Evolutionary conservation across 176 grass and related monocot genomes (phyloP), one percentile per base, ranked within the genome.

Genomic region (Carex parvula): DNA sequence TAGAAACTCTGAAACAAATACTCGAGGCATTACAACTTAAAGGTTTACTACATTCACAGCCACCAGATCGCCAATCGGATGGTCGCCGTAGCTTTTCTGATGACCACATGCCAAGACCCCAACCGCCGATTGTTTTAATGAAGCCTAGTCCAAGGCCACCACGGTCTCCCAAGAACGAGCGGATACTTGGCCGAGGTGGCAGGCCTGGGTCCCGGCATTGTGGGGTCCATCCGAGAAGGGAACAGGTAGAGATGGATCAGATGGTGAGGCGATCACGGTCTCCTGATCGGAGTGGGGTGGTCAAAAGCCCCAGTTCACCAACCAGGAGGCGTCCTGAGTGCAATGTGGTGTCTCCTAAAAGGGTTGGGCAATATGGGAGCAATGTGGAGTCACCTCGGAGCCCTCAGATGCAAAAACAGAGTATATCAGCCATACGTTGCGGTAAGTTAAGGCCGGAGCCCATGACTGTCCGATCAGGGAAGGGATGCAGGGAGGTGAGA

Each of bases 1-100:
- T 94, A 56, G 97, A 99, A 89, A 99, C 97, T 2, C 80, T 99
- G 2, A 99, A 95, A 86, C 97, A 99, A 68, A 88, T 96, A 60
- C 50, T 99, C 1, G 97, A 99, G 62, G 97, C 92, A 2, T 84
- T 99, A 37, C 97, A 99, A 83, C 90, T 99, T 3, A 99, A 96
- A 24, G 97, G 97, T 3, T 90, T 99, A 16, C 88, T 99, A 39
- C 97, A 86, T 16, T 73, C 21, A 14, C 82, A 39, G 18, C 78
- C 24, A 15, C 74, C 0, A 2, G 84, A 68, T 42, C 56, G 0
- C 6, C 83, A 37, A 55, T 59, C 6, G 50, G 73, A 67, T 53
- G 50, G 56, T 35, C 78, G 5, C 66, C 88, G 46, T 16, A 87
- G 64, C 83, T 41, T 81, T 56, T 55, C 80, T 22, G 80, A 87